A percentile compares a stretch with the other conserved stretches of the same genome.
These are phyloP conservation scores for Alisma plantagoaquatica DNA, from an alignment of 106 monocot species.

Conservation along the genomic window DNA sequence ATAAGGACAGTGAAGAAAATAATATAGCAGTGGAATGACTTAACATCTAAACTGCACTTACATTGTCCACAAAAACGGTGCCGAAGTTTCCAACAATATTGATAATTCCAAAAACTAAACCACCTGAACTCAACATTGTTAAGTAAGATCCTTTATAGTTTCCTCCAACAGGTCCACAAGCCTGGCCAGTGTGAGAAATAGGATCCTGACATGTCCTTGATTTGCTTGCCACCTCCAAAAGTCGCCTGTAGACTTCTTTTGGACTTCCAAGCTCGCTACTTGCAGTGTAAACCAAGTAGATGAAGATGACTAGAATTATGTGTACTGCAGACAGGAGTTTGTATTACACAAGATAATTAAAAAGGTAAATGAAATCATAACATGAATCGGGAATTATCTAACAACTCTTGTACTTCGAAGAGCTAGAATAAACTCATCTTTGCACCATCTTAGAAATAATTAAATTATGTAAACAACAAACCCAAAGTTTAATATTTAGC, in stretches of 20 bases:
- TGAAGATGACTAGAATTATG: conserved; percentile 72
- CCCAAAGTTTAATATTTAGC: no score
- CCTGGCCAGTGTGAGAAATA: conserved; percentile 56
- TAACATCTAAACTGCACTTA: conserved; percentile 24
- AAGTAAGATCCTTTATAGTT: conserved; percentile 85
- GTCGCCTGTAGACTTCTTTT: conserved; percentile 53
- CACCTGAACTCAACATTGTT: conserved; percentile 95
- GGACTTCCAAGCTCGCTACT: conserved; percentile 85
- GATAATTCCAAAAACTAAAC: conserved; percentile 94
- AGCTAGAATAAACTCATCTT: no score
- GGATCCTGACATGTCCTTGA: conserved; percentile 49
- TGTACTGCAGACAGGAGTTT: conserved; percentile 46
- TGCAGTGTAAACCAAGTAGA: conserved; percentile 77
- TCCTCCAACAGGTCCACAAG: conserved; percentile 86
- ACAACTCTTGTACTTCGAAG: no score
- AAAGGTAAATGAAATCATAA: neutral
- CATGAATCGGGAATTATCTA: no score
- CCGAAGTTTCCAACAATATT: conserved; percentile 99
- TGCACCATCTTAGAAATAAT: no score
- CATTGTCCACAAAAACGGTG: conserved; percentile 98
- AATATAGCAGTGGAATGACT: no score
- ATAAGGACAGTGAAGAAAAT: no score
- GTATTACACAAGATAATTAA: neutral
- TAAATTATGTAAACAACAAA: no score
- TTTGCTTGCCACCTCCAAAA: conserved; percentile 49